Evolutionary conservation across 2,329 filamentous ascomycete genomes (phyloP).

Genomic region (Aspergillus awamori): DNA sequence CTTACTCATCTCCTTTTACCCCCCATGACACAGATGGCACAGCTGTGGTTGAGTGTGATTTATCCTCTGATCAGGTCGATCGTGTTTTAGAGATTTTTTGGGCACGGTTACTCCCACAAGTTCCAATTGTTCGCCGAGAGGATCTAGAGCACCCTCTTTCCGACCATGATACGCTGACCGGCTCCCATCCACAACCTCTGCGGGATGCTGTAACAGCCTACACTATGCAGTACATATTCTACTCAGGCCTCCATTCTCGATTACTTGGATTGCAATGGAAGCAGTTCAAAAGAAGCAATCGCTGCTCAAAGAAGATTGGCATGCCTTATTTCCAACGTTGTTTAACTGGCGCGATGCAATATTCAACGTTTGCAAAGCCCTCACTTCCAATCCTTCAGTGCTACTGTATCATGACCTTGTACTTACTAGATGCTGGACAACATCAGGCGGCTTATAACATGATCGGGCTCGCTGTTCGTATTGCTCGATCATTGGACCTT

Average conservation of each 20-base stretch:
- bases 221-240: slow-evolving; percentile 21
- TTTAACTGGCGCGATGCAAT: slow-evolving; percentile 17
- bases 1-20: not conserved
- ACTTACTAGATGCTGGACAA: slow-evolving; percentile 23
- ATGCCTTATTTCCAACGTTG: slow-evolving; percentile 26
- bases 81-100: slow-evolving; percentile 2
- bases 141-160: slow-evolving; percentile 6
- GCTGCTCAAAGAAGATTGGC: slow-evolving; percentile 6
- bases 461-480: slow-evolving; percentile 25
- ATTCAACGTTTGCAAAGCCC: slow-evolving; percentile 18
- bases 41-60: not conserved
- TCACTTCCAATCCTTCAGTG: slow-evolving; percentile 22
- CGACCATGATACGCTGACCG: slow-evolving; percentile 14
- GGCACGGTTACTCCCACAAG: not conserved
- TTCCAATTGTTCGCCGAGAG: slow-evolving; percentile 5
- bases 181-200: slow-evolving; percentile 10
- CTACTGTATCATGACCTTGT: slow-evolving; percentile 25
- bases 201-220: slow-evolving; percentile 25
- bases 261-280: slow-evolving; percentile 22
- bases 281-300: slow-evolving; percentile 6
- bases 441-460: slow-evolving; percentile 28
- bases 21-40: not conserved
- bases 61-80: not conserved
- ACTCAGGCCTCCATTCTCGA: slow-evolving; percentile 21
- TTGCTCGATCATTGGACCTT: slow-evolving; percentile 21